Base-by-base conservation (phyloP, 1,284 basidiomycete genomes). In the Ganoderma lucidum region DNA sequence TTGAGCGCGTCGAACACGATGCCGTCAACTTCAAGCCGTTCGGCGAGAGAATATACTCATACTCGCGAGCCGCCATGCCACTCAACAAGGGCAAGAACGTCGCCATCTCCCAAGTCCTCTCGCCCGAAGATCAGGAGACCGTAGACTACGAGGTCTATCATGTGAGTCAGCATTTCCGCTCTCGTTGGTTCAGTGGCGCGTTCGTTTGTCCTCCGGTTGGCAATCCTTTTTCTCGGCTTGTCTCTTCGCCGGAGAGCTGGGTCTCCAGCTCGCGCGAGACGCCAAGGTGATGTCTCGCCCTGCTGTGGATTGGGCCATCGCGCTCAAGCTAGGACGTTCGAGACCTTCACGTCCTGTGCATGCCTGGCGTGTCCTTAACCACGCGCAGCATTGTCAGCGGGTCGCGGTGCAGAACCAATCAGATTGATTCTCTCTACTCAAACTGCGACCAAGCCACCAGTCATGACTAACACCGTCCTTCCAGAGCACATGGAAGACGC, bases 61-160 rank as follows among this genome's bases (percentile, higher is more conserved):
- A 98, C 78, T 87, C 88, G 3, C 87, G 91, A 28, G 83, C 85
- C 15, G 76, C 82, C 58, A 83, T 83, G 59, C 74, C 77, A 59
- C 58, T 70, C 19, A 70, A 79, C 68, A 84, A 70, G 77, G 83
- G 71, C 86, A 88, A 78, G 81, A 87, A 78, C 77, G 86, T 79
- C 66, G 76, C 76, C 68, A 74, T 77, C 30, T 69, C 73, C 0
- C 84, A 82, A 61, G 77, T 79, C 2, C 78, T 86, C 9, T 83
- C 85, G 45, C 85, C 88, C 41, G 85, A 87, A 39, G 87, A 85
- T 69, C 84, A 87, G 51, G 89, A 89, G 66, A 85, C 85, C 6
- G 82, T 95, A 32, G 90, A 90, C 59, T 96, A 87, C 77, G 96
- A 97, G 80, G 93, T 92, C 48, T 97, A 94, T 80, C 93, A 95